Evolutionary conservation across 164 flowering plant species (phyloP).

Genomic region (Buxus sempervirens): DNA sequence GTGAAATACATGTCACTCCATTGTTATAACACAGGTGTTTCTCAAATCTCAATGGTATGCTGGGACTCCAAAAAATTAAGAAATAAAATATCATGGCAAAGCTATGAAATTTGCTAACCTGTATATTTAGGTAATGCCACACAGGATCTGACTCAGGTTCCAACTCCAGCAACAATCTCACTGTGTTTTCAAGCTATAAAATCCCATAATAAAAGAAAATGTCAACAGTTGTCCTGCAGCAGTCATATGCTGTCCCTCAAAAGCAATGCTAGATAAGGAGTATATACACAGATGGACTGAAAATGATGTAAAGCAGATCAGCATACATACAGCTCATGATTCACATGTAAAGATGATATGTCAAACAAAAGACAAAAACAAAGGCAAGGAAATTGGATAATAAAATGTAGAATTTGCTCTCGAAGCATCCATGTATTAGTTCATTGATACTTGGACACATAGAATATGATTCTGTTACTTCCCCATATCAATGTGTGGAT

Average conservation of each 20-base stretch:
- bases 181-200: conserved; percentile 87
- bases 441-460: too few species aligned
- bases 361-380: not conserved
- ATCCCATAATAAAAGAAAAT: conserved; percentile 5
- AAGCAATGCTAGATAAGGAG: not conserved
- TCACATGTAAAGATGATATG: not conserved
- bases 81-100: not conserved
- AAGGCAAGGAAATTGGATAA: not conserved
- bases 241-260: not conserved
- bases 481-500: too few species aligned
- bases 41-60: not conserved
- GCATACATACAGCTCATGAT: not conserved
- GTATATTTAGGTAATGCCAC: conserved; percentile 93
- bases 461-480: too few species aligned
- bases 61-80: not conserved
- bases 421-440: too few species aligned
- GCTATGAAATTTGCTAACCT: conserved; percentile 46
- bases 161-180: conserved; percentile 91
- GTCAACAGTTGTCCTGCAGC: not conserved
- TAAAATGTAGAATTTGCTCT: too few species aligned
- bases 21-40: too few species aligned
- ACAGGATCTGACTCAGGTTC: conserved; percentile 99
- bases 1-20: too few species aligned
- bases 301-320: not conserved
- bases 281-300: not conserved